phyloP scores from a whole-genome alignment of 768 basidiomycete species.

The Rhodotorula taiwanensis region DNA sequence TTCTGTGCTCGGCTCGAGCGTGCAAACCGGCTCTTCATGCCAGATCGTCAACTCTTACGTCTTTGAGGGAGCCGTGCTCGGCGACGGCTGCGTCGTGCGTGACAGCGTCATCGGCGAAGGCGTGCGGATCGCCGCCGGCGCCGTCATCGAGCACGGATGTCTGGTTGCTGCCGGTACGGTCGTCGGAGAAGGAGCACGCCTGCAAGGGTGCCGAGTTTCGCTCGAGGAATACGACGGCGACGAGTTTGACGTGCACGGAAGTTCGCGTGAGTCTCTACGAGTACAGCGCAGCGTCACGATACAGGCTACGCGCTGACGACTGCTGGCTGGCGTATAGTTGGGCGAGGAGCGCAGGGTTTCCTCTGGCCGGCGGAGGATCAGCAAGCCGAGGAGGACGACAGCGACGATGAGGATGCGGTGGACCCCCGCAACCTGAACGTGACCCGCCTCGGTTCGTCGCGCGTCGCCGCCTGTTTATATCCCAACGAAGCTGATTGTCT shows the following conservation, averaged over 20 bases:
- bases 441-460: slow-evolving; percentile 30
- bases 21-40: slow-evolving; percentile 44
- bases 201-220: slow-evolving; percentile 47
- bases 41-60: slow-evolving; percentile 59
- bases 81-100: slow-evolving; percentile 65
- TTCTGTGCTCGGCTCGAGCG: slow-evolving; percentile 45
- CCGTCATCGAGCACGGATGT: slow-evolving; percentile 64
- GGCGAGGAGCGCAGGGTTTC: slow-evolving; percentile 66
- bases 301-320: not conserved
- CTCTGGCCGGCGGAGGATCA: slow-evolving; percentile 63
- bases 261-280: slow-evolving; percentile 33
- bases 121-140: slow-evolving; percentile 57
- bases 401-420: slow-evolving; percentile 50
- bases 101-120: slow-evolving; percentile 73
- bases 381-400: slow-evolving; percentile 44
- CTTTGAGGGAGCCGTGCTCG: slow-evolving; percentile 58
- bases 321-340: no score
- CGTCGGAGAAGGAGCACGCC: slow-evolving; percentile 62
- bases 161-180: slow-evolving; percentile 74
- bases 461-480: not conserved
- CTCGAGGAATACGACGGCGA: slow-evolving; percentile 40
- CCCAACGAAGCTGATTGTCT: not conserved
- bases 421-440: slow-evolving; percentile 31
- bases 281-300: slow-evolving; percentile 2
- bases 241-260: slow-evolving; percentile 47